A percentile compares a stretch with the other conserved stretches of the same genome.
Conservation (phyloP, 305 asterid species). For the Fraxinus albicans region DNA sequence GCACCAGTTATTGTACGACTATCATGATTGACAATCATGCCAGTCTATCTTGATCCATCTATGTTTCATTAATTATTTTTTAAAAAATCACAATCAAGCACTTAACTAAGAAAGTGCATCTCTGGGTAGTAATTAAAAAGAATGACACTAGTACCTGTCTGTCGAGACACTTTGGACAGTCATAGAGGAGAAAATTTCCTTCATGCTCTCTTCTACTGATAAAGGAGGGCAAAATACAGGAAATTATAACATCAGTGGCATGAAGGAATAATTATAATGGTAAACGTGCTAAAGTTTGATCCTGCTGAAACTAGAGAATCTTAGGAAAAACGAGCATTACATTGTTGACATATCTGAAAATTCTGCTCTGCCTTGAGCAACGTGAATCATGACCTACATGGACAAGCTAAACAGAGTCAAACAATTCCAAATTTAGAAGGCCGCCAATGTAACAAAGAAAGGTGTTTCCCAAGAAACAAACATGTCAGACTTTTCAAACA, state of each 20-base stretch:
- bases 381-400: slow-evolving; percentile 43
- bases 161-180: slow-evolving; percentile 51
- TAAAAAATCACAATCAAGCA: background rate
- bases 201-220: slow-evolving; percentile 47
- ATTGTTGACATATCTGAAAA: slow-evolving; percentile 33
- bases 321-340: slow-evolving; percentile 38
- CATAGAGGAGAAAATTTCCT: slow-evolving; percentile 36
- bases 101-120: background rate
- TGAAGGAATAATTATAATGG: slow-evolving; percentile 7
- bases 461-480: background rate
- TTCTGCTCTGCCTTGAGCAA: slow-evolving; percentile 40
- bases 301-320: slow-evolving; percentile 5
- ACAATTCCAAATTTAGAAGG: slow-evolving; percentile 6
- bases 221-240: slow-evolving; percentile 24
- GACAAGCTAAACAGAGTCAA: slow-evolving; percentile 21
- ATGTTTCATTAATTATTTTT: slow-evolving; percentile 26
- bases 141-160: slow-evolving; percentile 39
- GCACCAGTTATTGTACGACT: background rate
- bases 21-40: slow-evolving; percentile 14
- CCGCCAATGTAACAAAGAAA: background rate
- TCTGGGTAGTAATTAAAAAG: background rate
- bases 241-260: slow-evolving; percentile 10
- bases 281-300: slow-evolving; percentile 8
- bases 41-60: slow-evolving; percentile 19
- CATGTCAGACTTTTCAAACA: background rate